Percentiles rank a stretch among this genome's conserved stretches.
Evolutionary conservation across 2,329 filamentous ascomycete genomes (phyloP).

Genomic region (Colletotrichum tamarilloi): DNA sequence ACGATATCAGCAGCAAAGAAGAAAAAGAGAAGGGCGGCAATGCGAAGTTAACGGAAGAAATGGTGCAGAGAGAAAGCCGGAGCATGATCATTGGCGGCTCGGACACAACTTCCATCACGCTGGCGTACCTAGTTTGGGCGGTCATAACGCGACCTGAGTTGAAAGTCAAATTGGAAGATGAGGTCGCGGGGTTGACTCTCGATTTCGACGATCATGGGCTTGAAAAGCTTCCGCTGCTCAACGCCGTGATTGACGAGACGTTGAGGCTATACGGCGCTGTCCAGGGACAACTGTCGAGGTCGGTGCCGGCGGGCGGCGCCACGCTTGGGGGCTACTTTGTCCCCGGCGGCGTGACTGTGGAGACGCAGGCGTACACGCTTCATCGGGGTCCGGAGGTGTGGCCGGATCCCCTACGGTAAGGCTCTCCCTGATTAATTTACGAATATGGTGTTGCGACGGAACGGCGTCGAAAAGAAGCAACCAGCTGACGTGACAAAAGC

Average conservation of each 20-base stretch:
- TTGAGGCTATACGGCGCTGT: conserved; percentile 55
- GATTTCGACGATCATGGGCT: conserved; percentile 47
- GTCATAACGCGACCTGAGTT: conserved; percentile 46
- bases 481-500: not conserved
- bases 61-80: conserved; percentile 53
- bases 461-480: not conserved
- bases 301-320: conserved; percentile 52
- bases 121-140: conserved; percentile 60
- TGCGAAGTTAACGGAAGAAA: conserved; percentile 34
- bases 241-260: conserved; percentile 56
- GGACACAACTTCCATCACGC: conserved; percentile 61
- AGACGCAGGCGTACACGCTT: conserved; percentile 57
- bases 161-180: conserved; percentile 45
- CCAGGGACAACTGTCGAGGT: conserved; percentile 51
- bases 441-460: not conserved
- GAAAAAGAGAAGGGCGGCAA: not conserved
- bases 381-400: conserved; percentile 56
- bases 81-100: conserved; percentile 61
- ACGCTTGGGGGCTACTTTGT: conserved; percentile 52
- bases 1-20: not conserved
- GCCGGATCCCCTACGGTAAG: conserved; percentile 47
- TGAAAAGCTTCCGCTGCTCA: conserved; percentile 51
- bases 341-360: conserved; percentile 51
- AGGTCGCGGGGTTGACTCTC: conserved; percentile 42
- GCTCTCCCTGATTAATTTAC: not conserved